Evolutionary conservation across 1,284 basidiomycete species (phyloP), one percentile per base, ranked within the genome.

Genomic region (Ustilago vetiveriae): DNA sequence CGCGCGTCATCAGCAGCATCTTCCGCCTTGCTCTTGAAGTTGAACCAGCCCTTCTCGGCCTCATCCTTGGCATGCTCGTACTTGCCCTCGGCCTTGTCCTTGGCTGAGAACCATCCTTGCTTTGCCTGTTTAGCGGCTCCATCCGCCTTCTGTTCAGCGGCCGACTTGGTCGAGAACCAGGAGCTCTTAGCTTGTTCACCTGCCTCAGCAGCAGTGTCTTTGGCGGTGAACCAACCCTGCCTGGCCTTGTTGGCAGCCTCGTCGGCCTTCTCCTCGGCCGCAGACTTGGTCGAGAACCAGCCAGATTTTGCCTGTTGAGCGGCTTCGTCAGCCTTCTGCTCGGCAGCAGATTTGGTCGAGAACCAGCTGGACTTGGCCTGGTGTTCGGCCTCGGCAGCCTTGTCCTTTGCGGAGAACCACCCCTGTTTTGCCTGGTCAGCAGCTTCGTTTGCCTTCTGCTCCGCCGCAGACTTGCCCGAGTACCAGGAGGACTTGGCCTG

Each of bases 31-130:
- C 41, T 36, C 58, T 70, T 70, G 44, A 57, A 38, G 50, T 33
- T 52, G 59, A 68, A 64, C 65, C 59, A 68, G 40, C 65, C 59
- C 35, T 60, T 37, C 39, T 58, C n/a, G 6, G 64, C 64, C 24
- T 67, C 59, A 22, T 55, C 24, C 55, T 64, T 59, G 39, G 66
- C 60, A 8, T 69, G 11, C 3, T 64, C 48, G 44, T 38, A 38
- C 51, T 58, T 64, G 35, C 59, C 24, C 21, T 69, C 55, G 41
- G 59, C 59, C 13, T 42, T 40, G 48, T 56, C 52, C 47, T 67
- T 67, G 26, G 64, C 56, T 9, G 52, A 5, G 52, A 60, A 64
- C 64, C 56, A 59, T 9, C 64, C 64, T 3, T 27, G 7, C 37
- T 29, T 29, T 13, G 27, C 47, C 40, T 57, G 56, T 39, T 24